phyloP scores from a whole-genome alignment of 2,329 filamentous ascomycete species.

The Ambrosiella cleistominuta region DNA sequence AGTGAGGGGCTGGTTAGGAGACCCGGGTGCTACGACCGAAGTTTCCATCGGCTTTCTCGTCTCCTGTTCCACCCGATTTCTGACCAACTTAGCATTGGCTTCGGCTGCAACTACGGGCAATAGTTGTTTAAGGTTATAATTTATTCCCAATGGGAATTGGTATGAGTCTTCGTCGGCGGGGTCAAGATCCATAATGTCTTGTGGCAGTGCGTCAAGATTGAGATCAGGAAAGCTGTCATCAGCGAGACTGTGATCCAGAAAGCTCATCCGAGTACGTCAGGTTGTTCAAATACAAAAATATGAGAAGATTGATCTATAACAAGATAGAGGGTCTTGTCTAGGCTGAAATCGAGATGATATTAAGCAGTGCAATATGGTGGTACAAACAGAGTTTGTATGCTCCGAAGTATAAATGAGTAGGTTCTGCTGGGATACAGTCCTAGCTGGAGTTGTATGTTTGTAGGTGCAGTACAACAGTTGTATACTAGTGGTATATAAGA shows the following conservation, averaged over 20 bases:
- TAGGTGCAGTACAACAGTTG: too few relatives aligned
- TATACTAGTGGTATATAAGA: too few relatives aligned
- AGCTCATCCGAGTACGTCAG: neutral
- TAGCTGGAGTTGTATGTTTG: too few relatives aligned
- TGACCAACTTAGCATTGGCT: neutral
- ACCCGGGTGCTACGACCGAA: neutral
- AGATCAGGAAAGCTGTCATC: neutral
- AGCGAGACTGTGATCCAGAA: neutral
- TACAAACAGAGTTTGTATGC: too few relatives aligned
- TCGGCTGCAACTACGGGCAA: neutral
- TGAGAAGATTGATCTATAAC: neutral
- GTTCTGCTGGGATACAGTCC: too few relatives aligned
- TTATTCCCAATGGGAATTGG: neutral
- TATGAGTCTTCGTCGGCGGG: neutral
- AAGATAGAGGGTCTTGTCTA: too few relatives aligned
- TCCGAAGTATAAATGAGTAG: too few relatives aligned
- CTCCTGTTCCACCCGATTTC: too few relatives aligned
- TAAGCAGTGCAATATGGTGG: too few relatives aligned
- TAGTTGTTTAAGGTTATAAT: neutral
- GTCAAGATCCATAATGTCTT: neutral
- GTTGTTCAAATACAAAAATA: neutral
- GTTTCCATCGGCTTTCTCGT: too few relatives aligned
- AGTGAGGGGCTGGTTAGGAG: neutral
- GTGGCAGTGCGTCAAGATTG: neutral
- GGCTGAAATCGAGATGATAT: too few relatives aligned